Evolutionary conservation across 768 basidiomycete genomes (phyloP).

Genomic region (Holtermanniella nyarrowii): DNA sequence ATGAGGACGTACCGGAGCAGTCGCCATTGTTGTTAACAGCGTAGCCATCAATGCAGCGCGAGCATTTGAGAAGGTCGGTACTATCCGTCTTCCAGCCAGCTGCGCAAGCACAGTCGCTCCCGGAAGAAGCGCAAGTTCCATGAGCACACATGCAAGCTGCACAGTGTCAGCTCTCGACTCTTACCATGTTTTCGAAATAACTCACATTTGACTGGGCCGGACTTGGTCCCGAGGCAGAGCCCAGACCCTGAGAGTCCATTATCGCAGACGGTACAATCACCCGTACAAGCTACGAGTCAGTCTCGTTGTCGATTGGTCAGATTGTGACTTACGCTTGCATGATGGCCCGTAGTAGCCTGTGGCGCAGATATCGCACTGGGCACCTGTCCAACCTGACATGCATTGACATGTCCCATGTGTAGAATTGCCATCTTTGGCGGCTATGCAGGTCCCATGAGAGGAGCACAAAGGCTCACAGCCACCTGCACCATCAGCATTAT

Average conservation of each 20-base stretch:
- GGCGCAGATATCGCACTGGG: constrained; percentile 24
- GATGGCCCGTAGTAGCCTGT: constrained; percentile 21
- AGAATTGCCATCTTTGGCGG: background rate
- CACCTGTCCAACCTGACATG: constrained; percentile 29
- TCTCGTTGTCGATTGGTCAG: constrained; percentile 1
- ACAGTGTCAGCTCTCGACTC: background rate
- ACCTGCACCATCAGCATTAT: constrained; percentile 3
- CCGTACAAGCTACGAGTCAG: constrained; percentile 15
- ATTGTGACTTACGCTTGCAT: constrained; percentile 17
- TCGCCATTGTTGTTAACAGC: constrained; percentile 17
- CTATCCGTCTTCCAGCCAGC: constrained; percentile 28
- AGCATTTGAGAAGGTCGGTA: constrained; percentile 16
- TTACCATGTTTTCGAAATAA: no score
- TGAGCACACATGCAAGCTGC: constrained; percentile 31
- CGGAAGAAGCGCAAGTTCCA: constrained; percentile 25
- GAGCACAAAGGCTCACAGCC: constrained; percentile 29
- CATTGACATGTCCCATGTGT: constrained; percentile 18
- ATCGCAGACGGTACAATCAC: constrained; percentile 28
- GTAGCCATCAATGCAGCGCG: constrained; percentile 26
- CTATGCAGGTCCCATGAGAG: constrained; percentile 21
- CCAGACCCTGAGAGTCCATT: constrained; percentile 32
- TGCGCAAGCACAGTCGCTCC: constrained; percentile 22
- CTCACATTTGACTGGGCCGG: background rate
- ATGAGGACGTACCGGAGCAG: constrained; percentile 25
- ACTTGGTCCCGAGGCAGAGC: constrained; percentile 24